Base-by-base conservation (phyloP, 768 basidiomycete species). In the Gyrodon lividus region DNA sequence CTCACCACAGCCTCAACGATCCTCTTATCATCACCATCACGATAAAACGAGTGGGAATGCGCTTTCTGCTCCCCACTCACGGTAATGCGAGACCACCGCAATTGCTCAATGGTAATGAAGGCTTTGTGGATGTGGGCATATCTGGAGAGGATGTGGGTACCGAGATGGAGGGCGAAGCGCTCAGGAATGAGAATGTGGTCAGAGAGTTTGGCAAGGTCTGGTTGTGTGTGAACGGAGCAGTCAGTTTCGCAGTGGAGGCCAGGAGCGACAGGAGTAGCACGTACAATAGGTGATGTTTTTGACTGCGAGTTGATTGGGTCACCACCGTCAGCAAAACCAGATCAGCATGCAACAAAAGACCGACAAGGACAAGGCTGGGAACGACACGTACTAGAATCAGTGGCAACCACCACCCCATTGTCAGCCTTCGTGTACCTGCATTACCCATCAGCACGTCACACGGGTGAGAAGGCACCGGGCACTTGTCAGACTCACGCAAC, bases 21-120 rank as follows among this genome's bases (percentile, higher is more conserved):
- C 4, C 83, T 77, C 74, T 89, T 96, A 65, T 98, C 95, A 3
- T 94, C 91, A 2, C 95, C 96, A 59, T 98, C 92, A 20, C 95
- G 77, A 50, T 79, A 75, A 70, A 96, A 98, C 14, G 92, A 81
- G 66, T 95, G 91, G 6, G 80, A 67, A 66, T 98, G 94, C 2
- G 74, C 74, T 54, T 75, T 51, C 3, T 66, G 56, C 42, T 74
- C 66, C 30, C 72, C 72, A 37, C 72, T 67, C 31, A 88, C 75
- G 4, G 73, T 67, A 53, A 97, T 88, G 5, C 94, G 81, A 3
- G 83, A 73, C 95, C 95, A 98, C 39, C 89, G 82, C 46, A 93
- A 79, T 59, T 88, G 81, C 70, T 92, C 84, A 54, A 94, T 70
- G 2, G 82, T 83, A 50, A 93, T 71, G 47, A 83, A 82, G 0